These are phyloP conservation scores for Actinomortierella wolfii DNA, from an alignment of 371 early-diverging fungal species.

Conservation along the genomic window DNA sequence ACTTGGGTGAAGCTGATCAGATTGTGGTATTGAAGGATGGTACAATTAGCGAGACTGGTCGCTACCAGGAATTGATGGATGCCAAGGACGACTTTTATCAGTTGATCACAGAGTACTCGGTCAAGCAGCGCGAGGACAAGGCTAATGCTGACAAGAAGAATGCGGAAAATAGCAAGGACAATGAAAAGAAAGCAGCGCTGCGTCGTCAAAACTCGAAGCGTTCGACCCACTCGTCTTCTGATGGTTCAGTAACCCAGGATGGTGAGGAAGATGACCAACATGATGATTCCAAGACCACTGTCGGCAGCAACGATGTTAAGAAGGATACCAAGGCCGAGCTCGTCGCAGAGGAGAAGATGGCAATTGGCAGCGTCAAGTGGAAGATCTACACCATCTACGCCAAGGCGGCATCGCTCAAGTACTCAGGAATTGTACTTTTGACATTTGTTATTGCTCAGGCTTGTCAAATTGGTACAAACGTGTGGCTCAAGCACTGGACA, in stretches of 20 bases:
- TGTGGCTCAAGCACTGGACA: conserved; percentile 55
- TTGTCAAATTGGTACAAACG: conserved; percentile 48
- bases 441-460: conserved; percentile 17
- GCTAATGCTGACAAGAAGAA: not conserved
- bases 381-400: conserved; percentile 63
- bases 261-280: conserved; percentile 11
- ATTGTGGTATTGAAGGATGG: conserved; percentile 64
- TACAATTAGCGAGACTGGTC: conserved; percentile 58
- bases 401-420: conserved; percentile 51
- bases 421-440: conserved; percentile 9
- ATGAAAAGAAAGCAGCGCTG: not conserved
- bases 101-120: conserved; percentile 38
- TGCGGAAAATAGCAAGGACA: not conserved
- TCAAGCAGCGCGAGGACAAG: conserved; percentile 13
- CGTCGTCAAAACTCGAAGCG: not conserved
- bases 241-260: not conserved
- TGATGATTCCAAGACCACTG: conserved; percentile 29
- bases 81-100: conserved; percentile 29
- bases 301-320: conserved; percentile 51
- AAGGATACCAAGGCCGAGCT: conserved; percentile 50
- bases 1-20: conserved; percentile 50
- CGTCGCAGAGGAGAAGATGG: conserved; percentile 49
- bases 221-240: not conserved
- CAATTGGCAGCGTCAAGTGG: conserved; percentile 62
- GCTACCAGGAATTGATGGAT: conserved; percentile 56